Evolutionary conservation across 306 rosid genomes (phyloP).

Genomic region (Parietaria judaica): DNA sequence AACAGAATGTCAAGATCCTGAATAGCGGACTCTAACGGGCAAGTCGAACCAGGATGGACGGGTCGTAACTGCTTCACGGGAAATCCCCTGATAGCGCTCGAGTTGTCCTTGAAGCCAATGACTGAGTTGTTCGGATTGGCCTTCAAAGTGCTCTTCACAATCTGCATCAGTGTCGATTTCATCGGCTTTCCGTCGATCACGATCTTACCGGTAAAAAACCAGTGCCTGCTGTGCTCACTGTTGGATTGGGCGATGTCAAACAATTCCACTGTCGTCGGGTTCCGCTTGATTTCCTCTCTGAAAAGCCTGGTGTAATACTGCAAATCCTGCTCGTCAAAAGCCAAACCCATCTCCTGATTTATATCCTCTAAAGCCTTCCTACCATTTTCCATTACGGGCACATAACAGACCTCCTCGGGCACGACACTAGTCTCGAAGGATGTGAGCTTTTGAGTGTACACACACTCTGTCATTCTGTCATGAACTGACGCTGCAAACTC

Average conservation of each 20-base stretch:
- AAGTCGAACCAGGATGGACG: conserved; percentile 54
- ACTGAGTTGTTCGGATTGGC: conserved; percentile 81
- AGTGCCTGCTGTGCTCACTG: conserved; percentile 87
- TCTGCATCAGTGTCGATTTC: conserved; percentile 77
- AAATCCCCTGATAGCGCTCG: conserved; percentile 85
- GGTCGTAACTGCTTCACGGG: conserved; percentile 62
- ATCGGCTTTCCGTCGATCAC: conserved; percentile 59
- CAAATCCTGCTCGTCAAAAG: conserved; percentile 89
- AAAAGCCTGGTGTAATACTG: conserved; percentile 72
- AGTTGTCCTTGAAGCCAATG: conserved; percentile 88
- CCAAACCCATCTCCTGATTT: conserved; percentile 74
- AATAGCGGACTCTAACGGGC: conserved; percentile 33
- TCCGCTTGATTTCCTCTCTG: conserved; percentile 63
- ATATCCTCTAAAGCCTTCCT: conserved; percentile 76
- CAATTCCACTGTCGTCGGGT: conserved; percentile 78
- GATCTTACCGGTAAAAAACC: conserved; percentile 86
- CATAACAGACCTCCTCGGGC: conserved; percentile 52
- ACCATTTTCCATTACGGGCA: conserved; percentile 79
- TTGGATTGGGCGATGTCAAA: conserved; percentile 94
- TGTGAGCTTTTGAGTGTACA: conserved; percentile 48
- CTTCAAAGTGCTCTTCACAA: conserved; percentile 79
- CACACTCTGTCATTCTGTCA: conserved; percentile 89
- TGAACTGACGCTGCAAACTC: conserved; percentile 72
- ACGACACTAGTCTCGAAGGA: conserved; percentile 56
- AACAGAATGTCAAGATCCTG: conserved; percentile 61